A percentile compares a stretch with the other conserved stretches of the same genome.
These are phyloP conservation scores for Tephrocybe rancida DNA, from an alignment of 768 basidiomycete species.

Conservation along the genomic window DNA sequence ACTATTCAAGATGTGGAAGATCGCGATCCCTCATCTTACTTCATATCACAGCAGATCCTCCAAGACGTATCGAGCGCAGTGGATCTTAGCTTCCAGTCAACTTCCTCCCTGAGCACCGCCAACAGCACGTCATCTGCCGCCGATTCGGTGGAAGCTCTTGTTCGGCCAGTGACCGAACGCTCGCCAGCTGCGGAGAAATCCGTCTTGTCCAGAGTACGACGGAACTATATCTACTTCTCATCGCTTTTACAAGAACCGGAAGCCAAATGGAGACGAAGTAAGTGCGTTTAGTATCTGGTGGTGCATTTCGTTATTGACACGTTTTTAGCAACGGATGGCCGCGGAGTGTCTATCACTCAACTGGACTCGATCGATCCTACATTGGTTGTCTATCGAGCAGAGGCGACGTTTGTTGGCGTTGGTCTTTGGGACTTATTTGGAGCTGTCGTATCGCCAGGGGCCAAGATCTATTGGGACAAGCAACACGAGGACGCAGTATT, in stretches of 20 bases:
- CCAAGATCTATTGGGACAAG: constrained; percentile 85
- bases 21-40: constrained; percentile 62
- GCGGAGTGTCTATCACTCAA: constrained; percentile 93
- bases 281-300: constrained; percentile 14
- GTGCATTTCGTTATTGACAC: constrained; percentile 12
- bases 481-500: constrained; percentile 84
- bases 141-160: constrained; percentile 33
- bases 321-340: constrained; percentile 70
- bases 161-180: constrained; percentile 44
- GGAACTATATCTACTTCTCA: constrained; percentile 98
- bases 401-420: constrained; percentile 96
- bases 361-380: constrained; percentile 97
- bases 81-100: constrained; percentile 67
- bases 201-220: constrained; percentile 81
- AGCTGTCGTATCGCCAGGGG: constrained; percentile 85
- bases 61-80: constrained; percentile 75
- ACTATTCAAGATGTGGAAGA: constrained; percentile 65
- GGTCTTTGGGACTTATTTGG: constrained; percentile 94
- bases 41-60: constrained; percentile 62
- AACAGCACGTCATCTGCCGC: constrained; percentile 45
- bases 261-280: constrained; percentile 93
- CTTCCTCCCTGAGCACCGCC: constrained; percentile 58
- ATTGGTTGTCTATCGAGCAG: constrained; percentile 92
- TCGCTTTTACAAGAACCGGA: constrained; percentile 96
- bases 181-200: constrained; percentile 74